phyloP scores from a whole-genome alignment of 176 grass and related monocot genomes.

The Phoenix roebelenii region DNA sequence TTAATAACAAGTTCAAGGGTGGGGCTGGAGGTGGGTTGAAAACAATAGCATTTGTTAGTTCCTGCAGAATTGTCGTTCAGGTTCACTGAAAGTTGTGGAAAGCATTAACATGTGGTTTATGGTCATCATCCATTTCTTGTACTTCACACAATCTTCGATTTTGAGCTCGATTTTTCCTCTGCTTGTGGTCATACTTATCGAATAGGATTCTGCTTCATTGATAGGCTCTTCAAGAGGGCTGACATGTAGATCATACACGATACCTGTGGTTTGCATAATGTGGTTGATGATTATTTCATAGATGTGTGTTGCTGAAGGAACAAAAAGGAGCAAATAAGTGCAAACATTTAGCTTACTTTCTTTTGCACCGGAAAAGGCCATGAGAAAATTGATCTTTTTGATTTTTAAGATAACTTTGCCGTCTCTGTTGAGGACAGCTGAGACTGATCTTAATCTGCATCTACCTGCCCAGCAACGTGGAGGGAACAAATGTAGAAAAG shows the following conservation, averaged over 20 bases:
- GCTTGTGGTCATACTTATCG: constrained; percentile 59
- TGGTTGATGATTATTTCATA: neutral
- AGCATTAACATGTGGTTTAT: constrained; percentile 79
- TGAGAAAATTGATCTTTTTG: constrained; percentile 70
- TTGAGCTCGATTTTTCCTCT: constrained; percentile 86
- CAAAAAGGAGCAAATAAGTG: neutral
- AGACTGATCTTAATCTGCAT: constrained; percentile 73
- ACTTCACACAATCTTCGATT: constrained; percentile 55
- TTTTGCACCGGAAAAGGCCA: constrained; percentile 65
- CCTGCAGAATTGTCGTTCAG: constrained; percentile 20
- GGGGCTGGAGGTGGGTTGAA: too few species aligned
- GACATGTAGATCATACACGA: constrained; percentile 50
- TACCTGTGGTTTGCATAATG: constrained; percentile 25
- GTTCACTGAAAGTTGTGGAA: constrained; percentile 44
- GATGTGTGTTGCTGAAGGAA: neutral
- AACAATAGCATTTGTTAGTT: constrained; percentile 5
- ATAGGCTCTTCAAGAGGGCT: constrained; percentile 41
- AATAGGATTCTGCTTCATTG: constrained; percentile 48
- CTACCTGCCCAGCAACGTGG: constrained; percentile 31
- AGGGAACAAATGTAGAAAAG: too few species aligned
- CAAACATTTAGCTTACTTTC: constrained; percentile 41
- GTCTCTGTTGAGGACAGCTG: constrained; percentile 54
- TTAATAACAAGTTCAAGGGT: too few species aligned
- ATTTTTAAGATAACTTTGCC: constrained; percentile 71
- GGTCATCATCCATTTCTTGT: constrained; percentile 90